phyloP scores from a whole-genome alignment of 1,284 basidiomycete species.

The Fomitopsis betulina region DNA sequence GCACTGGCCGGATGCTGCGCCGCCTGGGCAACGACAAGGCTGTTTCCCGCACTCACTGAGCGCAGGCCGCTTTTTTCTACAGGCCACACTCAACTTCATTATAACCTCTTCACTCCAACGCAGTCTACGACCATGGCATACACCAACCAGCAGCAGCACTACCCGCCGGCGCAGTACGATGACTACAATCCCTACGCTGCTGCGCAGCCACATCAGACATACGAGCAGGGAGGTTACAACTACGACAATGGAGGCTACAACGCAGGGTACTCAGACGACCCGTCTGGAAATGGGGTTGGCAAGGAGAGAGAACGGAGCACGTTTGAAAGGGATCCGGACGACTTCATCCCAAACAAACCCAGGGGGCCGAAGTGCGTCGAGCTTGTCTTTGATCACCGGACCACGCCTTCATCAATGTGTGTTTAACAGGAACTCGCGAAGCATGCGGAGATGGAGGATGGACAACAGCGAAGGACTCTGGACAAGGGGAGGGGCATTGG shows the following conservation, averaged over 20 bases:
- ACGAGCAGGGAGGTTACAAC: slow-evolving; percentile 32
- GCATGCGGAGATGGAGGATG: slow-evolving; percentile 42
- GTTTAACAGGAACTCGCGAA: slow-evolving; percentile 18
- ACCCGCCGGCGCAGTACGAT: slow-evolving; percentile 31
- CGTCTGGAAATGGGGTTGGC: slow-evolving; percentile 17
- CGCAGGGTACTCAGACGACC: slow-evolving; percentile 40
- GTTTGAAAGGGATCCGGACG: slow-evolving; percentile 20
- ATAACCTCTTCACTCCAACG: slow-evolving; percentile 3
- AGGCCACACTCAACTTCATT: neutral
- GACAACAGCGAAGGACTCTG: slow-evolving; percentile 58
- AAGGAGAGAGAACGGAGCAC: slow-evolving; percentile 19
- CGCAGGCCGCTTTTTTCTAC: slow-evolving; percentile 8
- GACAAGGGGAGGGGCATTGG: slow-evolving; percentile 52
- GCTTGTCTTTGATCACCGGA: neutral
- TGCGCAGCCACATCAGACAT: slow-evolving; percentile 42
- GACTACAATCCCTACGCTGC: slow-evolving; percentile 47
- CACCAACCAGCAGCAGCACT: slow-evolving; percentile 43
- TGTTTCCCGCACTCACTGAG: slow-evolving; percentile 3
- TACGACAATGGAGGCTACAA: slow-evolving; percentile 34
- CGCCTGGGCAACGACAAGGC: slow-evolving; percentile 6
- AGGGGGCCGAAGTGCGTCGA: slow-evolving; percentile 15
- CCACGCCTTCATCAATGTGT: neutral
- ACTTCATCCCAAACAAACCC: slow-evolving; percentile 11
- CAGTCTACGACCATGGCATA: slow-evolving; percentile 34
- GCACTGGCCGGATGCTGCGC: neutral